These are phyloP conservation scores for Prunus dulcis DNA, from an alignment of 306 rosid genomes.

Conservation along the genomic window DNA sequence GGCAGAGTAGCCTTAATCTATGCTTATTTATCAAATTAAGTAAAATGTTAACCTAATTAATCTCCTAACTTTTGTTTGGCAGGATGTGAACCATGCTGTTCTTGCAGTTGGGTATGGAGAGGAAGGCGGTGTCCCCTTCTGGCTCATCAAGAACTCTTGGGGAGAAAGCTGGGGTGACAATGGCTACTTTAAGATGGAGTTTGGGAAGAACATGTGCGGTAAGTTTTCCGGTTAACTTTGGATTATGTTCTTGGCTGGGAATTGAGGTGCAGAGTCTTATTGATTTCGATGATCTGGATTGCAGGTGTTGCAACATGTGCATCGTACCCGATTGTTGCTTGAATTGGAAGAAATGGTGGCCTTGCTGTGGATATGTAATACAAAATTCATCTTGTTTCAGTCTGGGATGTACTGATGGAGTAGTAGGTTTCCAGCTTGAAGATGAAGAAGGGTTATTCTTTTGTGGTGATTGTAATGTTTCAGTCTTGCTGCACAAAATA, in stretches of 20 bases:
- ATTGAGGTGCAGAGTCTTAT: neutral
- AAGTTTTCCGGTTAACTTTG: constrained; percentile 31
- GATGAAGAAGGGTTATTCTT: constrained; percentile 14
- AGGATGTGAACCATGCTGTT: constrained; percentile 99
- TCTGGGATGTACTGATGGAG: neutral
- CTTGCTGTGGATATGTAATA: constrained; percentile 16
- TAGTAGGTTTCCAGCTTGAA: neutral
- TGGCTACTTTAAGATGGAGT: constrained; percentile 96
- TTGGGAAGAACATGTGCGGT: constrained; percentile 98
- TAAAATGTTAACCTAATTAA: neutral
- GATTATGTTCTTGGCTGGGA: neutral
- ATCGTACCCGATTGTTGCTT: constrained; percentile 78
- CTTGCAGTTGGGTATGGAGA: constrained; percentile 93
- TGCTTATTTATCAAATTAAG: neutral
- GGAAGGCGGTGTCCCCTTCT: constrained; percentile 67
- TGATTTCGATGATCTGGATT: neutral
- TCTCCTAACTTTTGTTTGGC: constrained; percentile 14
- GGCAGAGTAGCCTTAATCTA: neutral
- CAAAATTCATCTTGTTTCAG: neutral
- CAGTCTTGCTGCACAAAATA: constrained; percentile 22
- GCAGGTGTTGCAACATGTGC: constrained; percentile 96
- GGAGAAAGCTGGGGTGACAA: constrained; percentile 77
- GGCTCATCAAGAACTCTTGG: constrained; percentile 96
- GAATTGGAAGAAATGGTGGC: constrained; percentile 15
- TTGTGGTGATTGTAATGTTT: constrained; percentile 15